A percentile compares a stretch with the other conserved stretches of the same genome.
Evolutionary conservation across 2,329 filamentous ascomycete genomes (phyloP).

Genomic region (Xylaria sp.): DNA sequence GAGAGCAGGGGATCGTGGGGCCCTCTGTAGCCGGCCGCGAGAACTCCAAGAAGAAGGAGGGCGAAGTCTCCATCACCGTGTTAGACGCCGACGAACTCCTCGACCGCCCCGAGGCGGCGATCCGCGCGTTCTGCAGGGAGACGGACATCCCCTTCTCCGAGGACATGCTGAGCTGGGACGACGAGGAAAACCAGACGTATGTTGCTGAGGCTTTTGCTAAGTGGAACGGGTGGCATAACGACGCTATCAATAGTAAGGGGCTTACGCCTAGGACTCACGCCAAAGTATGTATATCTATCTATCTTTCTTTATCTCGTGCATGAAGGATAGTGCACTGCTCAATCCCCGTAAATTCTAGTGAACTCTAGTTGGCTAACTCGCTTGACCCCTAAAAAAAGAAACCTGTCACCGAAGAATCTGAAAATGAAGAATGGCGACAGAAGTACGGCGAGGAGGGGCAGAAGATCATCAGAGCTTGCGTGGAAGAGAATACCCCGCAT

Average conservation of each 20-base stretch:
- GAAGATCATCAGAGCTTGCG: constrained; percentile 75
- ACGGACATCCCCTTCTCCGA: constrained; percentile 81
- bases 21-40: constrained; percentile 66
- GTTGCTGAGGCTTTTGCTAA: constrained; percentile 88
- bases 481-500: constrained; percentile 76
- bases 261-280: constrained; percentile 76
- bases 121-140: constrained; percentile 82
- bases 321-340: not conserved
- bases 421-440: constrained; percentile 76
- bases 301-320: not conserved
- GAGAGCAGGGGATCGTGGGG: constrained; percentile 75
- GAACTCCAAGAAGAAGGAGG: constrained; percentile 38
- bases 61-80: constrained; percentile 77
- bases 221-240: constrained; percentile 97
- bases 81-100: constrained; percentile 95
- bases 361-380: constrained; percentile 38
- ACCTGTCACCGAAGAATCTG: constrained; percentile 70
- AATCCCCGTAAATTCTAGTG: constrained; percentile 29
- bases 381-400: constrained; percentile 59
- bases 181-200: constrained; percentile 74
- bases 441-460: constrained; percentile 80
- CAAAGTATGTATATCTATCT: constrained; percentile 60
- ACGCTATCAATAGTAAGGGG: constrained; percentile 84
- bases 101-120: constrained; percentile 80
- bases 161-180: constrained; percentile 87